Conservation (phyloP, 129 eudicot species). For the Centella asiatica region DNA sequence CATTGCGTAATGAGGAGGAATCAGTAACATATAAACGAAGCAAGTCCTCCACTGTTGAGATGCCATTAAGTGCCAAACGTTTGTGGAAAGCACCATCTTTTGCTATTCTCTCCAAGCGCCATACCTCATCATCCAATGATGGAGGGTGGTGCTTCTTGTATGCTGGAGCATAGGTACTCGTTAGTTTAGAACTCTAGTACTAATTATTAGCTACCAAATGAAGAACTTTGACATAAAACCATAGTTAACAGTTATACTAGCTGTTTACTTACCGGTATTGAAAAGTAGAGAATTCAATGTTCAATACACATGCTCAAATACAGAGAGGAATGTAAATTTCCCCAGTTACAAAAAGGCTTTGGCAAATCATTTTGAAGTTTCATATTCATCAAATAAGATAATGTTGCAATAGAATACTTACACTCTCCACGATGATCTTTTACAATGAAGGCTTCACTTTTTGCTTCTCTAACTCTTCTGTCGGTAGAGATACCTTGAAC, state of each 20-base stretch:
- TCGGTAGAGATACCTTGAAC: slow-evolving; percentile 21
- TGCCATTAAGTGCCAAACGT: slow-evolving; percentile 22
- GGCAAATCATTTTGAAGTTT: no score
- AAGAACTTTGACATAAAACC: not conserved
- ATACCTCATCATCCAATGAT: slow-evolving; percentile 48
- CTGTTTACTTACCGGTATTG: not conserved
- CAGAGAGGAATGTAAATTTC: not conserved
- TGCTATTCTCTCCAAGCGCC: slow-evolving; percentile 75
- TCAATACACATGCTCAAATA: not conserved
- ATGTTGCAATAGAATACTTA: slow-evolving; percentile 24
- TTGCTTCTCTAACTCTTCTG: slow-evolving; percentile 51
- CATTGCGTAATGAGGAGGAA: slow-evolving; percentile 37
- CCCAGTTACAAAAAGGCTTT: not conserved
- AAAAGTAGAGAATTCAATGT: not conserved
- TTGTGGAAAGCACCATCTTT: slow-evolving; percentile 60
- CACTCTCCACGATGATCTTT: slow-evolving; percentile 95
- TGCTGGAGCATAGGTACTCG: slow-evolving; percentile 34
- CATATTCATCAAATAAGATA: not conserved
- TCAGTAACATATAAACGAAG: slow-evolving; percentile 38
- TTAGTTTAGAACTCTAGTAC: slow-evolving; percentile 3
- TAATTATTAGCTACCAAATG: not conserved
- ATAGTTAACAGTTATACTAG: not conserved
- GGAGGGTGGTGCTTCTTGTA: slow-evolving; percentile 76
- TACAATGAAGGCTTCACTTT: slow-evolving; percentile 56
- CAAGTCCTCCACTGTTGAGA: slow-evolving; percentile 43